Percentiles rank a stretch among this genome's conserved stretches.
These are phyloP conservation scores for Xylariaceae sp. DNA, from an alignment of 2,329 filamentous ascomycete genomes.

Conservation along the genomic window DNA sequence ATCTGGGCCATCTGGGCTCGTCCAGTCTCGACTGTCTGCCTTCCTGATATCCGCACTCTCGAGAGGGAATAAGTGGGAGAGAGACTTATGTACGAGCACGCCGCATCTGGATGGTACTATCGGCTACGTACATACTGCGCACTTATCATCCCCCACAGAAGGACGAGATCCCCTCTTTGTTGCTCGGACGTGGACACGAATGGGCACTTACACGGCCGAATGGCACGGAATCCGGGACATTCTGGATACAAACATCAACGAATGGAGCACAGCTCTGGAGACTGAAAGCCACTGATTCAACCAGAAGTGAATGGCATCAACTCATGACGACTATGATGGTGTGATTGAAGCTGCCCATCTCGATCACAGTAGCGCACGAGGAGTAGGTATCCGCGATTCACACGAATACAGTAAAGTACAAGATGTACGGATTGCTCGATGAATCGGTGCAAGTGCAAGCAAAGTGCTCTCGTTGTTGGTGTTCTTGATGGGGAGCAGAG, in stretches of 20 bases:
- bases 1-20: too few relatives aligned
- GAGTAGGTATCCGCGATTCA: neutral
- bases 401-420: neutral
- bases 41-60: too few relatives aligned
- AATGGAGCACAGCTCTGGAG: too few relatives aligned
- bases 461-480: neutral
- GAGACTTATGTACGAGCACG: neutral
- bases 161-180: neutral
- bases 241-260: too few relatives aligned
- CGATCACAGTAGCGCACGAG: neutral
- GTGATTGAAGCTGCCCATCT: neutral
- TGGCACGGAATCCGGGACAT: too few relatives aligned
- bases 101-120: neutral
- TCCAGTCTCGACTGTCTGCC: too few relatives aligned
- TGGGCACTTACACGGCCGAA: neutral
- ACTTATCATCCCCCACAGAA: neutral
- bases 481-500: neutral
- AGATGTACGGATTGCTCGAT: neutral
- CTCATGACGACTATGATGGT: too few relatives aligned
- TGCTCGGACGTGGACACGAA: neutral
- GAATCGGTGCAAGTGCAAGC: neutral
- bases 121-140: neutral
- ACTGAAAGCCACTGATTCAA: too few relatives aligned
- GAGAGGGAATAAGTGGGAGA: conserved; percentile 15
- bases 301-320: too few relatives aligned